phyloP scores from a whole-genome alignment of 2,329 filamentous ascomycete genomes.

The Aspergillus pseudonomiae region DNA sequence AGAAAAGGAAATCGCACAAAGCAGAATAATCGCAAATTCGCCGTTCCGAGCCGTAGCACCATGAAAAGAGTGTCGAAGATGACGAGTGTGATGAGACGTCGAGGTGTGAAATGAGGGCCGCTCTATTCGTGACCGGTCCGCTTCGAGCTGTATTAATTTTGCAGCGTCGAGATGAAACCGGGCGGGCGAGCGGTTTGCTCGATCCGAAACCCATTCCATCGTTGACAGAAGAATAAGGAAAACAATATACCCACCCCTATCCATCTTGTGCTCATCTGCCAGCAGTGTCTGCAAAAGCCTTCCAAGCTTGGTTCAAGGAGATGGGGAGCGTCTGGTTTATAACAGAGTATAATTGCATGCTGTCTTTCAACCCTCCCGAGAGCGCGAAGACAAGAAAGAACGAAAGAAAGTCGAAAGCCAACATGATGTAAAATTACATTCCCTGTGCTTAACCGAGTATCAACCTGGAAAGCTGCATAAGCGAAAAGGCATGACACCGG shows the following conservation, averaged over 20 bases:
- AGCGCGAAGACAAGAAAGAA: conserved; percentile 21
- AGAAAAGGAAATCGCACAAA: conserved; percentile 21
- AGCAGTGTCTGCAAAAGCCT: conserved; percentile 20
- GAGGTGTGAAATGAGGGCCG: conserved; percentile 28
- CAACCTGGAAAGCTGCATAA: conserved; percentile 39
- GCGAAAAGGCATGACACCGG: conserved; percentile 21
- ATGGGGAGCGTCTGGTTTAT: conserved; percentile 17
- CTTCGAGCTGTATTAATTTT: conserved; percentile 18
- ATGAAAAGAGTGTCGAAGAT: conserved; percentile 37
- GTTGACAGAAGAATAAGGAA: conserved; percentile 17
- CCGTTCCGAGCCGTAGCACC: conserved; percentile 43
- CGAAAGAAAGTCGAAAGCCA: conserved; percentile 24
- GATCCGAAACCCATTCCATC: conserved; percentile 11
- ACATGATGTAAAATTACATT: conserved; percentile 28
- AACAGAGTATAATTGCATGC: conserved; percentile 23
- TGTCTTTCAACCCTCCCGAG: conserved; percentile 21
- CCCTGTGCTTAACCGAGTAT: conserved; percentile 25
- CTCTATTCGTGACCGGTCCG: conserved; percentile 21
- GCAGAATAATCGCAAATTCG: conserved; percentile 33
- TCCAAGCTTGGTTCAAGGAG: conserved; percentile 20
- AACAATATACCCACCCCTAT: conserved; percentile 19
- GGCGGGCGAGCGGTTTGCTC: conserved; percentile 14
- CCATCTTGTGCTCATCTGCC: conserved; percentile 23
- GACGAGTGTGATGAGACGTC: conserved; percentile 21
- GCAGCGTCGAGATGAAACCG: conserved; percentile 16